These are phyloP conservation scores for Citrullus colocynthis DNA, from an alignment of 306 rosid genomes.

Conservation along the genomic window DNA sequence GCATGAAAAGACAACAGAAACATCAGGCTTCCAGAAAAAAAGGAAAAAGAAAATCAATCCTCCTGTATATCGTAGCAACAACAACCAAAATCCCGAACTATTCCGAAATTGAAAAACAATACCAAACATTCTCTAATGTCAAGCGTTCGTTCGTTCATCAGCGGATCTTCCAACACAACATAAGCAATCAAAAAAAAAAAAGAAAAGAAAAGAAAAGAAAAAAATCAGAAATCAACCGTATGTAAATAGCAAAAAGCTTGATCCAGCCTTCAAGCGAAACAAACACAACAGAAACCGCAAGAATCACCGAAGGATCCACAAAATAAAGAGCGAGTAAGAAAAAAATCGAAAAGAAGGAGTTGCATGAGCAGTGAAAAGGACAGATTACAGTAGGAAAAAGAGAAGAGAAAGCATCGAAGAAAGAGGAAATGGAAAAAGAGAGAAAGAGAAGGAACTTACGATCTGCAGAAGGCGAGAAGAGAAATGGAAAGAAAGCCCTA, in stretches of 20 bases:
- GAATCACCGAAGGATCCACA: neutral
- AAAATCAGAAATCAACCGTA: neutral
- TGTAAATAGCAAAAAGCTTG: neutral
- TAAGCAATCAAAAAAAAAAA: no score
- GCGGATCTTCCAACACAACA: neutral
- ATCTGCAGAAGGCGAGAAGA: neutral
- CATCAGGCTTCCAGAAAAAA: neutral
- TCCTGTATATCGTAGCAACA: neutral
- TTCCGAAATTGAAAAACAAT: neutral
- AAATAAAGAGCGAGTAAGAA: neutral
- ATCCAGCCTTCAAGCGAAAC: neutral
- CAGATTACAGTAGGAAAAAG: neutral
- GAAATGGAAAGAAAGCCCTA: conserved; percentile 3
- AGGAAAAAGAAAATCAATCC: neutral
- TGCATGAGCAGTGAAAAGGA: neutral
- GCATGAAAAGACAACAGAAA: neutral
- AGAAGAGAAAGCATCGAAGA: neutral
- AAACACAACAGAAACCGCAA: neutral
- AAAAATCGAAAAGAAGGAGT: neutral
- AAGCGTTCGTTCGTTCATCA: neutral
- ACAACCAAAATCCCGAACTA: neutral
- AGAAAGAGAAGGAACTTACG: neutral
- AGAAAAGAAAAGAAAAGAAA: neutral
- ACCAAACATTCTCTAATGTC: neutral
- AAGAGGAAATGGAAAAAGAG: neutral